Evolutionary conservation across 2,329 filamentous ascomycete genomes (phyloP).

Genomic region (Fusarium staphyleae): DNA sequence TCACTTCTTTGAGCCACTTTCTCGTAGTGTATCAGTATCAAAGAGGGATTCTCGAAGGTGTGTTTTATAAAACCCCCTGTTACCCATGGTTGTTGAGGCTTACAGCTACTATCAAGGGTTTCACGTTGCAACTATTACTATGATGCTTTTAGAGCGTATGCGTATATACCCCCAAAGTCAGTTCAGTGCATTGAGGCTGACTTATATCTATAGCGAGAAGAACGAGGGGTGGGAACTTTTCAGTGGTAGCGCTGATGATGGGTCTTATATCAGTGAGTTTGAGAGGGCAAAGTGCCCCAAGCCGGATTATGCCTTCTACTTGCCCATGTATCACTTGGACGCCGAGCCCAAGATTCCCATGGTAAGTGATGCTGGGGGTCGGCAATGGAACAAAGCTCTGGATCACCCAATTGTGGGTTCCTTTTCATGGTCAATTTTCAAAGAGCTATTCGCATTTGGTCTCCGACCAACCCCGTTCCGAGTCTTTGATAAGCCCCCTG

Average conservation of each 20-base stretch:
- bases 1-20: conserved; percentile 14
- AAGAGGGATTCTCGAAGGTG: conserved; percentile 1
- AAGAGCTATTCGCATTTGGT: conserved; percentile 1
- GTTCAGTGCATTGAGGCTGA: background rate
- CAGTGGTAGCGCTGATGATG: background rate
- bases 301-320: conserved; percentile 22
- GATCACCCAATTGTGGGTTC: background rate
- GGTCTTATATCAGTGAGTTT: background rate
- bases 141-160: conserved; percentile 15
- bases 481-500: background rate
- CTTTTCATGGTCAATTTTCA: conserved; percentile 20
- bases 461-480: conserved; percentile 8
- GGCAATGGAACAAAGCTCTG: conserved; percentile 2
- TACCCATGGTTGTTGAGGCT: background rate
- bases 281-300: conserved; percentile 12
- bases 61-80: background rate
- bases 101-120: background rate
- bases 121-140: conserved; percentile 32
- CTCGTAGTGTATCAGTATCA: background rate
- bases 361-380: background rate
- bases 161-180: background rate
- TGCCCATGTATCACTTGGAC: conserved; percentile 24
- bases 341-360: background rate
- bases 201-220: background rate
- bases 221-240: conserved; percentile 5